Conservation (phyloP, 164 flowering plant genomes). For the Echeveria elegans region DNA sequence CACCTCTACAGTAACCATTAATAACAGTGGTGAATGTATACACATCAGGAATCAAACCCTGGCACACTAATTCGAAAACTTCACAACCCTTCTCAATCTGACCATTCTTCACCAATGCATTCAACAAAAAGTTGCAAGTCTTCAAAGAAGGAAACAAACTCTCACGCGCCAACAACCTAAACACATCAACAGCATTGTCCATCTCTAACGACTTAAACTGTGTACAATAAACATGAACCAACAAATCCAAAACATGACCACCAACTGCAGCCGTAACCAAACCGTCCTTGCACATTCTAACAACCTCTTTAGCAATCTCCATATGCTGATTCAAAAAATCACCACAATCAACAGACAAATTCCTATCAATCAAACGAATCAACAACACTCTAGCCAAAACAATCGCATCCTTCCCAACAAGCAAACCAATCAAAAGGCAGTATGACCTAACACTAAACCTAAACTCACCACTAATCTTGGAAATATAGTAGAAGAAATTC, state of each 20-base stretch:
- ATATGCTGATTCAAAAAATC: constrained; percentile 18
- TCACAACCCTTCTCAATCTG: constrained; percentile 34
- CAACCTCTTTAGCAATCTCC: constrained; percentile 33
- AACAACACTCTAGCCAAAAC: constrained; percentile 50
- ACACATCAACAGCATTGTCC: constrained; percentile 37
- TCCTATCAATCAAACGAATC: constrained; percentile 56
- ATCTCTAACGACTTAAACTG: constrained; percentile 37
- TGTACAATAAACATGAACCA: constrained; percentile 53
- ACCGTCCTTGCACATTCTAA: constrained; percentile 10
- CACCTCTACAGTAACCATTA: constrained; percentile 47
- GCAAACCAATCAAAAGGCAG: constrained; percentile 47
- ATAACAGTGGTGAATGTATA: constrained; percentile 47
- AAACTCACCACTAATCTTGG: constrained; percentile 20
- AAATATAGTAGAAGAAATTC: constrained; percentile 48
- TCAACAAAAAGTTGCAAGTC: constrained; percentile 56
- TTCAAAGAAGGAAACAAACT: constrained; percentile 48
- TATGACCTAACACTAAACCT: constrained; percentile 49
- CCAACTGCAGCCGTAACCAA: constrained; percentile 10
- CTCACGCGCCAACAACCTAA: constrained; percentile 24
- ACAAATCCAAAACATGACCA: constrained; percentile 32
- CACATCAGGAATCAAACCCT: constrained; percentile 38
- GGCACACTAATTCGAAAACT: constrained; percentile 30
- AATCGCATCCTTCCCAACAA: constrained; percentile 25
- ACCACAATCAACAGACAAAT: constrained; percentile 27
- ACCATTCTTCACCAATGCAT: constrained; percentile 40